Evolutionary conservation across 345 rosid species (phyloP), one percentile per base, ranked within the genome.

Genomic region (Euphorbia pulcherrima): DNA sequence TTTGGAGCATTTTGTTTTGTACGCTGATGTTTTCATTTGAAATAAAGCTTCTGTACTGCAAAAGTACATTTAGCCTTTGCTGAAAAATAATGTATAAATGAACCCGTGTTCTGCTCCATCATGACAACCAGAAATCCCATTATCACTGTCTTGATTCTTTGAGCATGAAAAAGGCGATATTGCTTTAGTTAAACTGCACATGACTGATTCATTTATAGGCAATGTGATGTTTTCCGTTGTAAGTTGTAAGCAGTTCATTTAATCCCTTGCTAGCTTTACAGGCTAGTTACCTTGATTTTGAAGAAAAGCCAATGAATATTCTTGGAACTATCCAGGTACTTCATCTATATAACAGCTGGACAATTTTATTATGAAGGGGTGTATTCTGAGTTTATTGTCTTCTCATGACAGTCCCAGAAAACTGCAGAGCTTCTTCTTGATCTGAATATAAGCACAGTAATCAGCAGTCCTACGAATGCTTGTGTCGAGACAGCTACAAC

Each of bases 341-440:
- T 44, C 20, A 66, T 58, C 55, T 27, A 10, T 62, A 35, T 18
- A 44, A 44, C 16, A 69, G 8, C 67, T 48, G 33, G 30, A 26
- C 66, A 11, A 20, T 21, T 23, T 10, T 23, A 20, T 62, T 58
- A 51, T 16, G 61, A 26, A 8, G 26, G 68, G 26, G 68, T 61
- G 41, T 66, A 35, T 35, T 64, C 64, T 75, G 71, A 63, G 39
- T 51, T 69, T 54, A 80, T 52, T 67, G 44, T 66, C 63, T 57
- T 37, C 33, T 6, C 56, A 82, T 67, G 44, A 78, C 87, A 92
- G 97, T 80, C 96, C 75, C 98, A 90, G 84, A 92, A 92, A 84
- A 87, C 80, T 68, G 96, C 96, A 20, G 98, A 92, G 83, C 81
- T 90, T 65, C 88, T 92, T 76, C 98, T 90, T 74, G 97, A 92